Percentiles rank a stretch among this genome's conserved stretches.
Evolutionary conservation across 192 early-diverging fungal genomes (phyloP).

Genomic region (Phlyctochytrium bullatum): DNA sequence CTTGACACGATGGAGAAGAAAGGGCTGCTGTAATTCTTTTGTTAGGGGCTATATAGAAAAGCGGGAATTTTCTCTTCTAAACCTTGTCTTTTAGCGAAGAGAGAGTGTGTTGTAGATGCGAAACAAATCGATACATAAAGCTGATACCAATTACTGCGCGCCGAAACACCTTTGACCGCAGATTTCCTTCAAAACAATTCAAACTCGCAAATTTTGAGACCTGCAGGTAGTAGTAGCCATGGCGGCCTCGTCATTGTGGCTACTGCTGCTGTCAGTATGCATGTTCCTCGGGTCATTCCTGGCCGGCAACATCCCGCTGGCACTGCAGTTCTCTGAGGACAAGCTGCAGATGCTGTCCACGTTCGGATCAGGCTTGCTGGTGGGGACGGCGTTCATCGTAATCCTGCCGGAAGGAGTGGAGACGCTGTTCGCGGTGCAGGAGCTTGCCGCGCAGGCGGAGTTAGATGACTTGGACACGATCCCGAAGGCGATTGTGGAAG

Average conservation of each 20-base stretch:
- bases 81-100: too few species aligned
- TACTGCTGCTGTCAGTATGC: background rate
- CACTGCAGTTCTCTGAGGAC: conserved; percentile 71
- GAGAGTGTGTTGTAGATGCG: too few species aligned
- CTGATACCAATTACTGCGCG: too few species aligned
- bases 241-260: background rate
- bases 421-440: conserved; percentile 60
- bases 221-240: too few species aligned
- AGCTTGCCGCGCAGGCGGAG: background rate
- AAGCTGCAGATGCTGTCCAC: conserved; percentile 72
- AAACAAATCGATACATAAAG: too few species aligned
- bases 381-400: conserved; percentile 87
- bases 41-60: too few species aligned
- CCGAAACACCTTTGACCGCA: too few species aligned
- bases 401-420: conserved; percentile 96
- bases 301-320: conserved; percentile 82
- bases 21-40: conserved; percentile 9
- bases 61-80: too few species aligned
- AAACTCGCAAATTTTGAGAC: too few species aligned
- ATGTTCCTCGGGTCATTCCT: conserved; percentile 87
- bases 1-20: conserved; percentile 4
- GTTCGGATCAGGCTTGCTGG: conserved; percentile 87
- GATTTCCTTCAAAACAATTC: too few species aligned
- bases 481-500: background rate
- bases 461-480: background rate